Percentiles rank a stretch among this genome's conserved stretches.
Evolutionary conservation across 805 yeast species (phyloP).

Genomic region (Nakazawaea ambrosiae): DNA sequence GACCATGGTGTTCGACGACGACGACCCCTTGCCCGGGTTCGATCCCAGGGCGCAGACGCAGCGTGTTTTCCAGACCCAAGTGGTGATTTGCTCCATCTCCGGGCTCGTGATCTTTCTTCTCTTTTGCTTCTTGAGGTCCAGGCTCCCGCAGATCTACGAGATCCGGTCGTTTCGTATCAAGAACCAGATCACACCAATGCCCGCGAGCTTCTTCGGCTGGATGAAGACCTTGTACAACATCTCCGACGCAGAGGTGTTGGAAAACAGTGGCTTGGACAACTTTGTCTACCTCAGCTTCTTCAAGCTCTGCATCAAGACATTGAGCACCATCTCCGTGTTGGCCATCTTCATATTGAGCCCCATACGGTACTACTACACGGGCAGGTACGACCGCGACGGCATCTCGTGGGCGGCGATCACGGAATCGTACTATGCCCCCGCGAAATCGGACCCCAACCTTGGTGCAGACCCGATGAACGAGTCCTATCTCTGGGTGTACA

Average conservation of each 20-base stretch:
- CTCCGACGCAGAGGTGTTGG: conserved; percentile 69
- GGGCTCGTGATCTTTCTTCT: conserved; percentile 38
- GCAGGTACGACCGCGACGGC: conserved; percentile 61
- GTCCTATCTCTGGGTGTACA: conserved; percentile 41
- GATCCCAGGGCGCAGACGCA: conserved; percentile 38
- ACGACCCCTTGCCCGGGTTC: conserved; percentile 30
- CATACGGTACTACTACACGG: conserved; percentile 74
- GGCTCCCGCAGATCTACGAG: conserved; percentile 53
- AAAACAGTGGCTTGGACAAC: conserved; percentile 92
- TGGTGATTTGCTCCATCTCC: conserved; percentile 38
- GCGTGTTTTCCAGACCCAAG: conserved; percentile 51
- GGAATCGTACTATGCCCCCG: conserved; percentile 16
- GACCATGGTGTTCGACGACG: conserved; percentile 1
- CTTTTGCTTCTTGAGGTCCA: conserved; percentile 44
- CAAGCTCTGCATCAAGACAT: conserved; percentile 72
- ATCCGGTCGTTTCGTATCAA: conserved; percentile 43
- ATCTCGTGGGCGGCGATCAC: not conserved
- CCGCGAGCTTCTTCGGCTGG: conserved; percentile 69
- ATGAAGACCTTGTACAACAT: conserved; percentile 56
- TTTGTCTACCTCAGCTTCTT: conserved; percentile 87
- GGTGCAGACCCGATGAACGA: conserved; percentile 4
- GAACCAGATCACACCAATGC: conserved; percentile 14
- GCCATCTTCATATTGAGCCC: conserved; percentile 80
- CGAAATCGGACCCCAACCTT: not conserved
- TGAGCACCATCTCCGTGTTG: conserved; percentile 57